Evolutionary conservation across 208 protist genomes (phyloP).

Genomic region (Jaenimonas drosophilae): DNA sequence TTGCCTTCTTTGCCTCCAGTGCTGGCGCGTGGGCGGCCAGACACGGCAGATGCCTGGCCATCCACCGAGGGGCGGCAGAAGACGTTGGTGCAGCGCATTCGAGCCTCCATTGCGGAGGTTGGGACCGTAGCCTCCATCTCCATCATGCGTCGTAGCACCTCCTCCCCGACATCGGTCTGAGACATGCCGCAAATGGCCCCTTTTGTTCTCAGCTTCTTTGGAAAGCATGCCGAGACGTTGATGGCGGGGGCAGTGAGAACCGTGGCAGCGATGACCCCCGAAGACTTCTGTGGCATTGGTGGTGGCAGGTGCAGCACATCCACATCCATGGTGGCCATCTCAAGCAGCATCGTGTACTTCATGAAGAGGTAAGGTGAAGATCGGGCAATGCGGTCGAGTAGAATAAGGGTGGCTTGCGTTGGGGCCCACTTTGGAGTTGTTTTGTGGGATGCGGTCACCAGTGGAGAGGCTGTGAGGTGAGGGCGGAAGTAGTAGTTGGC

Average conservation of each 20-base stretch:
- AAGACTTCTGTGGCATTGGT: background rate
- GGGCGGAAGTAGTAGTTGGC: slow-evolving; percentile 35
- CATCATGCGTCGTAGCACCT: slow-evolving; percentile 40
- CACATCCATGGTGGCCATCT: slow-evolving; percentile 3
- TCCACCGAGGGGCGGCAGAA: slow-evolving; percentile 5
- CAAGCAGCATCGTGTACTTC: slow-evolving; percentile 16
- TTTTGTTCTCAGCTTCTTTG: slow-evolving; percentile 15
- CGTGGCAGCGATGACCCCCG: no score
- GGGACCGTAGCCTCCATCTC: slow-evolving; percentile 43
- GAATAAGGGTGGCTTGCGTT: slow-evolving; percentile 44
- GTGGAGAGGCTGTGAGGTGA: slow-evolving; percentile 21
- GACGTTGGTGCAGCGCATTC: slow-evolving; percentile 5
- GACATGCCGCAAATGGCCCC: slow-evolving; percentile 12
- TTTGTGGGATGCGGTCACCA: slow-evolving; percentile 24
- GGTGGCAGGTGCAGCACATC: slow-evolving; percentile 6
- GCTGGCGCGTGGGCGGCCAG: no score
- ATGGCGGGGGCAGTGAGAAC: slow-evolving; percentile 21
- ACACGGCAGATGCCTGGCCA: slow-evolving; percentile 5
- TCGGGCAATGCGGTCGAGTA: slow-evolving; percentile 27
- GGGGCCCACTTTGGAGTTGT: slow-evolving; percentile 29
- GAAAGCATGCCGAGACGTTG: slow-evolving; percentile 34
- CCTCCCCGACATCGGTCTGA: slow-evolving; percentile 19
- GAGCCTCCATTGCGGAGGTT: slow-evolving; percentile 9
- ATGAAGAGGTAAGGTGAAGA: slow-evolving; percentile 40
- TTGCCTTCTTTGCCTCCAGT: no score